phyloP scores from a whole-genome alignment of 306 rosid genomes.

The Malus asiatica region DNA sequence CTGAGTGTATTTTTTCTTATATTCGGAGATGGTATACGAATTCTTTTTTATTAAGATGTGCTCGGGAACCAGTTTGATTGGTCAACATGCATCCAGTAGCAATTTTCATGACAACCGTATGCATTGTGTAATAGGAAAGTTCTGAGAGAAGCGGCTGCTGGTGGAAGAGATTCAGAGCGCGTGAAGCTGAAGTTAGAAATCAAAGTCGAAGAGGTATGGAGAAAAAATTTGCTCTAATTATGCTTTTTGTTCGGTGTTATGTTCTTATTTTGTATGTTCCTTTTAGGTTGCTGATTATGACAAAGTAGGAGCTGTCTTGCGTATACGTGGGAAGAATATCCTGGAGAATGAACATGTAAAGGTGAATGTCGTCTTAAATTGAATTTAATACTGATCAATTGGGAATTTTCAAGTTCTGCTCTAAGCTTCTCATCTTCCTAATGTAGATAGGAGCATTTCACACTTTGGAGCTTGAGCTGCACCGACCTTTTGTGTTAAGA shows the following conservation, averaged over 20 bases:
- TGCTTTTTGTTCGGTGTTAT: not conserved
- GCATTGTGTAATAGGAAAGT: constrained; percentile 61
- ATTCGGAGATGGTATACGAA: not conserved
- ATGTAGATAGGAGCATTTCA: constrained; percentile 87
- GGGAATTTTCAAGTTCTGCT: not conserved
- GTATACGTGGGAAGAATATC: constrained; percentile 82
- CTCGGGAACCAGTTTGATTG: not conserved
- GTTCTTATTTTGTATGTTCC: not conserved
- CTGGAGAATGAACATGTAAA: constrained; percentile 84
- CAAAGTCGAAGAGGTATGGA: constrained; percentile 71
- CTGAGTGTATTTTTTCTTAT: not conserved
- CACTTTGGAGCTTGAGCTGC: constrained; percentile 89
- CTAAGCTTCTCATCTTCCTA: constrained; percentile 16
- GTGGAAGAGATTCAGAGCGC: constrained; percentile 88
- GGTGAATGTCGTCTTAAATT: constrained; percentile 35
- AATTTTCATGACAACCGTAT: not conserved
- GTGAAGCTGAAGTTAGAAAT: constrained; percentile 81
- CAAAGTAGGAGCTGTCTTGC: constrained; percentile 69
- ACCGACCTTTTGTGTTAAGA: constrained; percentile 88
- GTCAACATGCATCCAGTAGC: not conserved
- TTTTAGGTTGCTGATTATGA: constrained; percentile 85
- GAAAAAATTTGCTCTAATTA: not conserved
- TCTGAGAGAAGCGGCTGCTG: constrained; percentile 65
- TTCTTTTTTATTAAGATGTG: not conserved
- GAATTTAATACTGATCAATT: not conserved